phyloP scores from a whole-genome alignment of 495 filamentous ascomycete species.

The Podospora pseudoanserina region DNA sequence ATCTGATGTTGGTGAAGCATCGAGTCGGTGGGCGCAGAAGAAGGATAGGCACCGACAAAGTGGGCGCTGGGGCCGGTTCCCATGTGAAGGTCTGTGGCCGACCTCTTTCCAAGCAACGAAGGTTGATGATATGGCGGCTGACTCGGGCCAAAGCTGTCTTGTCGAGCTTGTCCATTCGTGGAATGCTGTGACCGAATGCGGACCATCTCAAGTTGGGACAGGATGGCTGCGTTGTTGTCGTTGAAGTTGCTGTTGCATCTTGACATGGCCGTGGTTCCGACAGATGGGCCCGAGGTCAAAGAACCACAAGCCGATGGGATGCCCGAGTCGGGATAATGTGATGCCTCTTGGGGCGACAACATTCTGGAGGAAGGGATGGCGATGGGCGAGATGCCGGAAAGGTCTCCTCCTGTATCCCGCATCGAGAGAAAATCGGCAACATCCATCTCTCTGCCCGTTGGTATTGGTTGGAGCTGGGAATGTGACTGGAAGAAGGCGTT shows the following conservation, averaged over 20 bases:
- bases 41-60: conserved; percentile 33
- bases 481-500: conserved; percentile 17
- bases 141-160: conserved; percentile 28
- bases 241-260: conserved; percentile 42
- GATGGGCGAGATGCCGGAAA: conserved; percentile 21
- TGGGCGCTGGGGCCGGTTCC: conserved; percentile 34
- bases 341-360: conserved; percentile 16
- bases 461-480: conserved; percentile 10
- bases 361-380: conserved; percentile 18
- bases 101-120: conserved; percentile 32
- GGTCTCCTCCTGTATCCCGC: conserved; percentile 9
- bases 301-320: conserved; percentile 41
- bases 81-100: conserved; percentile 29
- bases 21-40: conserved; percentile 30
- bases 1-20: conserved; percentile 33
- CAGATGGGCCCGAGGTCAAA: conserved; percentile 43
- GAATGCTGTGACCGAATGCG: conserved; percentile 43
- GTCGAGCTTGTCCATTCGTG: conserved; percentile 24
- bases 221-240: conserved; percentile 35
- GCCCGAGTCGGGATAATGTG: conserved; percentile 20
- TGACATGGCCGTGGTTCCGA: conserved; percentile 44
- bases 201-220: conserved; percentile 42
- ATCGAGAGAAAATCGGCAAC: conserved; percentile 26
- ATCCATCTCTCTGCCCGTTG: conserved; percentile 21
- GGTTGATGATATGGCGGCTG: conserved; percentile 23